Conservation (phyloP, 108 stramenopile species). For the Ochromonas danica region DNA sequence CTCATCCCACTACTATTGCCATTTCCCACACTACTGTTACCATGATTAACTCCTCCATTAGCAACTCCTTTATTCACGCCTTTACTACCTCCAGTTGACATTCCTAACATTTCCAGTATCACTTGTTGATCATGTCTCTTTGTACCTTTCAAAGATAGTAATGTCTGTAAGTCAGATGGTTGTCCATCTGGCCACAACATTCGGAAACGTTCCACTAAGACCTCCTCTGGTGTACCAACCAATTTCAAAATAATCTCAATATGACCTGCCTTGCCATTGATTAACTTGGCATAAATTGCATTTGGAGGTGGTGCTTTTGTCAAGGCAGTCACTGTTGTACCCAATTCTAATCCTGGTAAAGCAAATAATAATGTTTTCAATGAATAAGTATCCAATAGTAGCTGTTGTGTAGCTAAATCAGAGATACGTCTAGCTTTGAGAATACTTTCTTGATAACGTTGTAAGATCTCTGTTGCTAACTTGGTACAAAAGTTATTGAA, state of each 20-base stretch:
- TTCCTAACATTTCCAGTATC: conserved; percentile 77
- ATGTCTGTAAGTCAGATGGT: conserved; percentile 70
- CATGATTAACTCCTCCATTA: not conserved
- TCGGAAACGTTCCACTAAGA: conserved; percentile 83
- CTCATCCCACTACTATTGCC: not conserved
- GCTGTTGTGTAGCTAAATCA: conserved; percentile 88
- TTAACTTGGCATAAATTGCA: conserved; percentile 83
- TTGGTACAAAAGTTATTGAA: conserved; percentile 37
- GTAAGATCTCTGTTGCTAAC: conserved; percentile 19
- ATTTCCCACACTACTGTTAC: not conserved
- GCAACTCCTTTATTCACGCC: not conserved
- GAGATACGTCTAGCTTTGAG: conserved; percentile 76
- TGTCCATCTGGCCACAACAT: conserved; percentile 79
- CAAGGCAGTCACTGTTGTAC: not conserved
- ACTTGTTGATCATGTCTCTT: conserved; percentile 74
- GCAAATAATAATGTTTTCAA: conserved; percentile 76
- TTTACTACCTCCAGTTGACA: not conserved
- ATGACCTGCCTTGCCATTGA: conserved; percentile 81
- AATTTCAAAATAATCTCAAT: conserved; percentile 94
- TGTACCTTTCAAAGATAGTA: conserved; percentile 87
- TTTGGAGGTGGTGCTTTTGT: not conserved
- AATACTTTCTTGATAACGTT: conserved; percentile 66
- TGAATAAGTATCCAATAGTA: conserved; percentile 93
- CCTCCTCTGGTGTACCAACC: conserved; percentile 78
- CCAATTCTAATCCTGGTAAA: conserved; percentile 62